Evolutionary conservation across 2,329 filamentous ascomycete species (phyloP).

Genomic region (Zymoseptoria pseudotritici): DNA sequence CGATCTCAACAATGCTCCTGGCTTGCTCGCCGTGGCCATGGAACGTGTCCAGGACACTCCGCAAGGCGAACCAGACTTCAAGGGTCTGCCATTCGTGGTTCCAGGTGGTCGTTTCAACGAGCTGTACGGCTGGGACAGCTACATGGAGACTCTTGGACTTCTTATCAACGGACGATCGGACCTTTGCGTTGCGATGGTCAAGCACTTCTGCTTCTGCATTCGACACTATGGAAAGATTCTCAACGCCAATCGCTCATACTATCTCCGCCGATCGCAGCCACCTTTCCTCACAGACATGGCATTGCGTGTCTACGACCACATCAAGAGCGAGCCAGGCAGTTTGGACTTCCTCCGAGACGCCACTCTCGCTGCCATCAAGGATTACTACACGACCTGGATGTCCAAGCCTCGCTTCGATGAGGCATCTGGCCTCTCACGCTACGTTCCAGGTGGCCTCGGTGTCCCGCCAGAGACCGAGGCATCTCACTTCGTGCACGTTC

Average conservation of each 20-base stretch:
- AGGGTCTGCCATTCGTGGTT: conserved; percentile 89
- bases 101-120: conserved; percentile 97
- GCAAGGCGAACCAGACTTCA: conserved; percentile 63
- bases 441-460: conserved; percentile 73
- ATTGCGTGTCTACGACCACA: conserved; percentile 84
- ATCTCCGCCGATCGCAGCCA: conserved; percentile 86
- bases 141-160: conserved; percentile 92
- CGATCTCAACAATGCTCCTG: conserved; percentile 79
- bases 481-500: conserved; percentile 74
- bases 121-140: conserved; percentile 97
- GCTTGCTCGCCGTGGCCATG: conserved; percentile 84
- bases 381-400: conserved; percentile 88
- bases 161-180: conserved; percentile 78
- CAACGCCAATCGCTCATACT: conserved; percentile 94
- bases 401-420: conserved; percentile 63
- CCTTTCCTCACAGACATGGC: conserved; percentile 98
- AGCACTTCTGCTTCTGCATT: conserved; percentile 97
- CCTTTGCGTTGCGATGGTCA: conserved; percentile 87
- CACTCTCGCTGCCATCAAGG: conserved; percentile 89
- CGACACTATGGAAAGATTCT: conserved; percentile 97
- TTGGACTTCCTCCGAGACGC: conserved; percentile 72
- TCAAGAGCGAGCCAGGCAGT: conserved; percentile 75
- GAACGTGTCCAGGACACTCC: conserved; percentile 56
- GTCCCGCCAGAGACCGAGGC: conserved; percentile 90
- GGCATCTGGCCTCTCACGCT: conserved; percentile 71